Evolutionary conservation across 257 asterid genomes (phyloP), one percentile per base, ranked within the genome.

Genomic region (Schizonepeta tenuifolia): DNA sequence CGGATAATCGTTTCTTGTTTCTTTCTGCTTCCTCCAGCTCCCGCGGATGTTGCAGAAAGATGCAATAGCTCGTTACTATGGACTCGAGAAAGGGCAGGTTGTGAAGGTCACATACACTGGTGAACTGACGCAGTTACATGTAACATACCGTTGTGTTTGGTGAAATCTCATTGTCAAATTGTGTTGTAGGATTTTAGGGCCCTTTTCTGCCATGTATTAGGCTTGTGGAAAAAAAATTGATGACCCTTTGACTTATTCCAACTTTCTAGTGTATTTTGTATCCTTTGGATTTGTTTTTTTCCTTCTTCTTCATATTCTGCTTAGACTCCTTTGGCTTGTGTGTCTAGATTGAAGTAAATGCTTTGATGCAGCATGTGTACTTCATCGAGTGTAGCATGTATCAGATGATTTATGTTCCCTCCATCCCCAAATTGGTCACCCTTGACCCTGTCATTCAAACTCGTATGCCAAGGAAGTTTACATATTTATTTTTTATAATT

Each of bases 1-100:
- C 11, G 24, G 4, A 33, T 55, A 12, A 7, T 24, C 2, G 7
- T 0, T 61, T 61, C 46, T 17, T 49, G 67, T 70, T 58, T 54
- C 18, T 2, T 49, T 71, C 10, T 0, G 9, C 22, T 53, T 11
- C 12, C 41, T 78, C 41, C 86, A 93, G 98, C 96, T 93, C 60
- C 99, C 99, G 0, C 70, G 96, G 73, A 89, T 93, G 94, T 75
- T 53, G 24, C 84, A 84, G 78, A 89, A 79, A 47, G 98, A 91
- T 78, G 90, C 97, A 15, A 87, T 93, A 56, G 94, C 96, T 54
- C 85, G 93, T 53, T 93, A 93, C 78, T 93, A 85, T 56, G 98
- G 89, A 18, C 81, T 89, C 22, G 93, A 86, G 84, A 93, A 86
- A 76, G 98, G 96, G 53, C 93, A 83, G 81, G 95, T 93, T 11